These are phyloP conservation scores for Colletotrichum agaves DNA, from an alignment of 2,329 filamentous ascomycete species.

Conservation along the genomic window DNA sequence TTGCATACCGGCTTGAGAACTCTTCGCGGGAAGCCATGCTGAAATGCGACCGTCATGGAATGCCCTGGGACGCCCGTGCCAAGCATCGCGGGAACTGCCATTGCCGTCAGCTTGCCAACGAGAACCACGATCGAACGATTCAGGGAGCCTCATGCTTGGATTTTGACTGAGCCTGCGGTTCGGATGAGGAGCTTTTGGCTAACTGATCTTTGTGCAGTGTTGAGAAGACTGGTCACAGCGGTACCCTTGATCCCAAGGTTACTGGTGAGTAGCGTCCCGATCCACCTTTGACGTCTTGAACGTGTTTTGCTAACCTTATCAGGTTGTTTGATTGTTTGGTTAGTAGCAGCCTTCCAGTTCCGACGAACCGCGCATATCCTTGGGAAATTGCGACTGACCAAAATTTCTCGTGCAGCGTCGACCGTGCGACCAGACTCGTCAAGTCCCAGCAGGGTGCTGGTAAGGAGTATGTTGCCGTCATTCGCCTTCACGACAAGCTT, in stretches of 20 bases:
- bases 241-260: conserved; percentile 97
- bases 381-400: not conserved
- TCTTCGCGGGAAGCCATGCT: conserved; percentile 2
- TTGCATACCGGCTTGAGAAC: not conserved
- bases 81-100: conserved; percentile 10
- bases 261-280: conserved; percentile 66
- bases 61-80: not conserved
- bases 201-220: conserved; percentile 61
- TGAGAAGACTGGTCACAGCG: conserved; percentile 98
- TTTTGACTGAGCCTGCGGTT: not conserved
- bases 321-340: conserved; percentile 38
- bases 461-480: conserved; percentile 98
- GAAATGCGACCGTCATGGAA: not conserved
- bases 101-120: conserved; percentile 10
- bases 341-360: conserved; percentile 11
- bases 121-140: conserved; percentile 1
- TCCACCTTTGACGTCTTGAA: conserved; percentile 88
- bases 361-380: not conserved
- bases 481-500: conserved; percentile 94
- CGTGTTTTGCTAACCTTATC: conserved; percentile 42
- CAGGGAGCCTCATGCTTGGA: conserved; percentile 1
- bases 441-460: conserved; percentile 99
- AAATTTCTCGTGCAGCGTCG: conserved; percentile 62
- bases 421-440: conserved; percentile 95
- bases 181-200: not conserved